phyloP scores from a whole-genome alignment of 2,329 filamentous ascomycete species.

The Fusarium heterosporum region DNA sequence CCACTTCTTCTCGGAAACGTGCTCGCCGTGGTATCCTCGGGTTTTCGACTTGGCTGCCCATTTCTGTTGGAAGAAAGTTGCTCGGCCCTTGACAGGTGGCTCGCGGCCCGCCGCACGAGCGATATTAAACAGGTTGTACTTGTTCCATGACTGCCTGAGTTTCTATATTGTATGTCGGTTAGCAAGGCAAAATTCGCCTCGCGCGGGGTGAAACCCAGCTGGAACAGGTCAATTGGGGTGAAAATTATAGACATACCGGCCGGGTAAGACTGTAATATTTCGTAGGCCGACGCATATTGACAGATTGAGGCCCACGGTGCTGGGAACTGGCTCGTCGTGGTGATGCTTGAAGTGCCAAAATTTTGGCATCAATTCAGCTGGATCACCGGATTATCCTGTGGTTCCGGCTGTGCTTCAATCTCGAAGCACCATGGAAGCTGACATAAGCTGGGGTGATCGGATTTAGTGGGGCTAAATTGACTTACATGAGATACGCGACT shows the following conservation, averaged over 20 bases:
- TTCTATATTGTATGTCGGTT: slow-evolving; percentile 67
- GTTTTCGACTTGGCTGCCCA: slow-evolving; percentile 88
- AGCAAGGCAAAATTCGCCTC: slow-evolving; percentile 29
- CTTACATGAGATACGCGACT: slow-evolving; percentile 42
- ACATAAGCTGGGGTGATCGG: slow-evolving; percentile 25
- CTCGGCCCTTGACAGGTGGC: slow-evolving; percentile 49
- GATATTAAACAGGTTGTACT: slow-evolving; percentile 96
- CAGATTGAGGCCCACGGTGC: slow-evolving; percentile 47
- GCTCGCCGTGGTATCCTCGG: slow-evolving; percentile 93
- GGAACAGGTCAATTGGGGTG: slow-evolving; percentile 5
- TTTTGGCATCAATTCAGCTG: slow-evolving; percentile 47
- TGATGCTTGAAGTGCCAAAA: slow-evolving; percentile 46
- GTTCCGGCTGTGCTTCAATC: slow-evolving; percentile 31
- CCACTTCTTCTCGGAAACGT: slow-evolving; percentile 94
- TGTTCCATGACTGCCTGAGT: slow-evolving; percentile 96
- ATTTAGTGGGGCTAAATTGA: slow-evolving; percentile 30
- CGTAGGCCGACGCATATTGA: slow-evolving; percentile 65
- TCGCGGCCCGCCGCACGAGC: slow-evolving; percentile 53
- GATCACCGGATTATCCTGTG: slow-evolving; percentile 48
- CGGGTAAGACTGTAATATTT: slow-evolving; percentile 76
- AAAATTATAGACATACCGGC: slow-evolving; percentile 62
- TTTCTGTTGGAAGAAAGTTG: slow-evolving; percentile 98
- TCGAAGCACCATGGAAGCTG: slow-evolving; percentile 27
- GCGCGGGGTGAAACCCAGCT: slow-evolving; percentile 2
- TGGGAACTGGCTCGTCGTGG: slow-evolving; percentile 43